Percentiles rank a stretch among this genome's conserved stretches.
Evolutionary conservation across 257 asterid species (phyloP).

Genomic region (Craterostigma plantagineum): DNA sequence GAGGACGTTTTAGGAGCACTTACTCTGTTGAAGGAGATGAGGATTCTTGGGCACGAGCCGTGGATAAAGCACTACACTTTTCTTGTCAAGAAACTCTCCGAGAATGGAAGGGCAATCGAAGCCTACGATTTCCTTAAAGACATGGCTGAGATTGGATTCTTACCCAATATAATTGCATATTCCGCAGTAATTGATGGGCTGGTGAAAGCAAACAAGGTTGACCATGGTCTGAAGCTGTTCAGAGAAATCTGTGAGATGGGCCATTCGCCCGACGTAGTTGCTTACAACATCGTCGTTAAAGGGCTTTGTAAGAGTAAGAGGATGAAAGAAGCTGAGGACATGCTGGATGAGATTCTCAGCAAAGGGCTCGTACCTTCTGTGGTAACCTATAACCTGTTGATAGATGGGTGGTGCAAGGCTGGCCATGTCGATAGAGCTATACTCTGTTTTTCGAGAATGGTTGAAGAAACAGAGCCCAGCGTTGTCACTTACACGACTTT

Average conservation of each 20-base stretch:
- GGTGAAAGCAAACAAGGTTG: constrained; percentile 32
- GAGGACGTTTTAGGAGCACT: constrained; percentile 43
- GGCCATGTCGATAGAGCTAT: constrained; percentile 43
- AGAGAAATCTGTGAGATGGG: constrained; percentile 44
- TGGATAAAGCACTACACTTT: constrained; percentile 76
- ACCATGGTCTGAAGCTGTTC: constrained; percentile 44
- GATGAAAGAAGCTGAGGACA: constrained; percentile 38
- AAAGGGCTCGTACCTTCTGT: constrained; percentile 76
- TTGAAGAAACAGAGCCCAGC: constrained; percentile 40
- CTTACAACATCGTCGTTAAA: constrained; percentile 54
- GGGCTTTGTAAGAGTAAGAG: constrained; percentile 56
- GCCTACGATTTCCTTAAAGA: constrained; percentile 51
- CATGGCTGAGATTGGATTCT: constrained; percentile 50
- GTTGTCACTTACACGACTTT: constrained; percentile 66
- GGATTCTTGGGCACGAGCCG: constrained; percentile 52
- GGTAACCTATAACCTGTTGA: constrained; percentile 67
- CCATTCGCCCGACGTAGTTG: constrained; percentile 60
- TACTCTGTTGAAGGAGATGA: constrained; percentile 52
- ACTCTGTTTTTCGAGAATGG: constrained; percentile 34
- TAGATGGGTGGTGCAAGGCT: constrained; percentile 71
- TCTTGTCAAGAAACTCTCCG: constrained; percentile 51
- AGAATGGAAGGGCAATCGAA: constrained; percentile 36
- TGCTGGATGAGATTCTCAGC: constrained; percentile 39
- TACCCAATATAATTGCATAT: constrained; percentile 62
- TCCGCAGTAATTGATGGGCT: constrained; percentile 60